These are phyloP conservation scores for Sordariomycetes sp. DNA, from an alignment of 2,329 filamentous ascomycete species.

Conservation along the genomic window DNA sequence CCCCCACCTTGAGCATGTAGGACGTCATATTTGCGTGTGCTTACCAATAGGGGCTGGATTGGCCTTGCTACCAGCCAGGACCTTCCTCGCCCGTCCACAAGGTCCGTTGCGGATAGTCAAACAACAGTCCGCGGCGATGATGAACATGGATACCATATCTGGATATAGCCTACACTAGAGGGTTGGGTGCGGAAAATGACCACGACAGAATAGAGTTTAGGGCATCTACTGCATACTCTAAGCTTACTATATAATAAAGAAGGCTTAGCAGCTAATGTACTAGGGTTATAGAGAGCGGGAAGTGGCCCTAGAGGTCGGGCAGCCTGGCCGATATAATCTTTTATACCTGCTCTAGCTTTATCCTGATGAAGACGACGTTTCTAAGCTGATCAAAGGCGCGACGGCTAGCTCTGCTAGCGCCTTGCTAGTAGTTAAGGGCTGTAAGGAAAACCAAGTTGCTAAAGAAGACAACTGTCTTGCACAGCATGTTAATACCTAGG, in stretches of 20 bases:
- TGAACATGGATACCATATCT: no score
- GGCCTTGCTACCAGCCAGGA: no score
- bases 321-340: conserved; percentile 63
- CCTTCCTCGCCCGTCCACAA: no score
- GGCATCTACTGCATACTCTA: conserved; percentile 48
- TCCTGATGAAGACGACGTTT: conserved; percentile 68
- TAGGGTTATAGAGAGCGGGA: conserved; percentile 62
- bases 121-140: no score
- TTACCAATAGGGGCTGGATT: no score
- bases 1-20: no score
- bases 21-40: no score
- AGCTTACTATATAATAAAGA: conserved; percentile 53
- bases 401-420: conserved; percentile 63
- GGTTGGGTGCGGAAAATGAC: no score
- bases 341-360: conserved; percentile 48
- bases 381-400: conserved; percentile 72
- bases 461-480: conserved; percentile 68
- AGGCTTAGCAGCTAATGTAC: conserved; percentile 59
- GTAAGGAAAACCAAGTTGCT: conserved; percentile 66
- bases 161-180: no score
- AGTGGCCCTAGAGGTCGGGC: conserved; percentile 66
- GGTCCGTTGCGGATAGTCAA: no score
- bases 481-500: conserved; percentile 76
- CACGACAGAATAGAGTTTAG: conserved; percentile 58
- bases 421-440: conserved; percentile 67